Evolutionary conservation across 306 rosid genomes (phyloP).

Genomic region (Gleditsia sinensis): DNA sequence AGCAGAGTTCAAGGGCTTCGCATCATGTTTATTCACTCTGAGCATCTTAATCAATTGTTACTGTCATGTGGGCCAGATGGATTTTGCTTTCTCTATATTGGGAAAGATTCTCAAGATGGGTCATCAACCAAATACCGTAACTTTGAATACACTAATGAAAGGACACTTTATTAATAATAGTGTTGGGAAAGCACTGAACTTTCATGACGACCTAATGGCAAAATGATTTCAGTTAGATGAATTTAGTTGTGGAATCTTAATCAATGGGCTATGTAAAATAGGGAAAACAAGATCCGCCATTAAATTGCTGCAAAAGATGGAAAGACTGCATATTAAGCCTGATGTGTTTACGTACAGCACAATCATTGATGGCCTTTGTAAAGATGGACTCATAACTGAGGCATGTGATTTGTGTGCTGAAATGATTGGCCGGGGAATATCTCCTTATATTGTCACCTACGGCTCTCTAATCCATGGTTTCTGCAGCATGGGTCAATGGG

Average conservation of each 20-base stretch:
- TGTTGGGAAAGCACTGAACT: neutral
- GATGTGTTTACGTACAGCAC: neutral
- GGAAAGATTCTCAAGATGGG: neutral
- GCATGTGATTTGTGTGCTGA: neutral
- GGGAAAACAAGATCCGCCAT: neutral
- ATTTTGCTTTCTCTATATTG: neutral
- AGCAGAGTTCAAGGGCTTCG: neutral
- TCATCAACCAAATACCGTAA: neutral
- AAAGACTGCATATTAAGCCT: neutral
- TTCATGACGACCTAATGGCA: neutral
- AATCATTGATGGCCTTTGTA: slow-evolving; percentile 20
- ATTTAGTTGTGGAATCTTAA: neutral
- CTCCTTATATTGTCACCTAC: neutral
- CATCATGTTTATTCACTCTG: neutral
- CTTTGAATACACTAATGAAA: neutral
- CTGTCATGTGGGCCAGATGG: neutral
- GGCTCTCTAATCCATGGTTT: slow-evolving; percentile 4
- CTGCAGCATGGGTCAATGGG: neutral
- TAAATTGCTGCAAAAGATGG: neutral
- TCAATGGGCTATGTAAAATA: neutral
- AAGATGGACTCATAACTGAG: neutral
- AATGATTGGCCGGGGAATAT: slow-evolving; percentile 10
- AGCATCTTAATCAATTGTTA: neutral
- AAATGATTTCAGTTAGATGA: neutral
- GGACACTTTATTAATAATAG: neutral